Evolutionary conservation across 1,284 basidiomycete genomes (phyloP).

Genomic region (Inonotus obliquus): DNA sequence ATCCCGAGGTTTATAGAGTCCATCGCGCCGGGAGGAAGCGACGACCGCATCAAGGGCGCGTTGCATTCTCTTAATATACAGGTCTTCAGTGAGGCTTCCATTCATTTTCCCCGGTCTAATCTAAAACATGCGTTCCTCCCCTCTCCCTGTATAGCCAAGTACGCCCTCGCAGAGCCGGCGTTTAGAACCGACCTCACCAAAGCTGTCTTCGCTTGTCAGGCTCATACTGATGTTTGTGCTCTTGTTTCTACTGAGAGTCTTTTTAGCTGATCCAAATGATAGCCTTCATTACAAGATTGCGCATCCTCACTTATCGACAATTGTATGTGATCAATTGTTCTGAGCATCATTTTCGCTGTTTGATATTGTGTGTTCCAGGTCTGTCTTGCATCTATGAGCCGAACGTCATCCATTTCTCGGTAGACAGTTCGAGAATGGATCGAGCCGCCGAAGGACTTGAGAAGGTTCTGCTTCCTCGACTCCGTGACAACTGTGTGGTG

Average conservation of each 20-base stretch:
- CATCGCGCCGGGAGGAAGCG: conserved; percentile 70
- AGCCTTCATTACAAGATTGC: conserved; percentile 67
- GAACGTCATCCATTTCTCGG: conserved; percentile 47
- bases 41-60: conserved; percentile 90
- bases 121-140: conserved; percentile 1
- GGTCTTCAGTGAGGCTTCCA: conserved; percentile 42
- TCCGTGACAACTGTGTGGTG: conserved; percentile 37
- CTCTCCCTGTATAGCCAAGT: conserved; percentile 36
- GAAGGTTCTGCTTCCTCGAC: conserved; percentile 29
- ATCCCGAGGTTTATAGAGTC: conserved; percentile 66
- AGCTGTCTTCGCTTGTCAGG: conserved; percentile 56
- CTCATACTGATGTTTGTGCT: conserved; percentile 56
- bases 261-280: conserved; percentile 12
- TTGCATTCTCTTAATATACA: conserved; percentile 77
- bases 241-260: not conserved
- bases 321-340: conserved; percentile 34
- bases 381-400: conserved; percentile 58
- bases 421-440: conserved; percentile 41
- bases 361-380: conserved; percentile 33
- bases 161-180: conserved; percentile 51
- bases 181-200: conserved; percentile 45
- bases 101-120: not conserved
- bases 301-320: conserved; percentile 59
- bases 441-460: conserved; percentile 36
- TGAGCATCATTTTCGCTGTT: not conserved